Conservation (phyloP, 208 protist genomes). For the Crithidia expoeki region DNA sequence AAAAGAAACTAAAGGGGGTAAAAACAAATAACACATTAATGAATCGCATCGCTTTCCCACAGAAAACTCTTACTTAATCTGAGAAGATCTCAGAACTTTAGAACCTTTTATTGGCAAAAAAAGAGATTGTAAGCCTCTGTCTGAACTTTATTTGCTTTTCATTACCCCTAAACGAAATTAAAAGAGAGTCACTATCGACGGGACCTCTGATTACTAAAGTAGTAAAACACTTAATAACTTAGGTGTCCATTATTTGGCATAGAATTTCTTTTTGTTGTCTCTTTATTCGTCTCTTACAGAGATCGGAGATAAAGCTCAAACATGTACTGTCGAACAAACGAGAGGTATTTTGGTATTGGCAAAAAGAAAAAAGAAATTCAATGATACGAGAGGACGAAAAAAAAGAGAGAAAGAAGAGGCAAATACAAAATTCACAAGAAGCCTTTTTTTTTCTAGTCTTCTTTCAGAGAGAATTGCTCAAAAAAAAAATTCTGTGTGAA, state of each 20-base stretch:
- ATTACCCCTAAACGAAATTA: constrained; percentile 15
- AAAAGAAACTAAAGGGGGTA: constrained; percentile 8
- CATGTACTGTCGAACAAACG: neutral
- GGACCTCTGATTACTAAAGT: constrained; percentile 9
- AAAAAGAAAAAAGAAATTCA: constrained; percentile 18
- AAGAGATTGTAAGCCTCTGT: too few species aligned
- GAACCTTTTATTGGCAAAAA: too few species aligned
- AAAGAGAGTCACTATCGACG: constrained; percentile 14
- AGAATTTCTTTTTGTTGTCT: constrained; percentile 3
- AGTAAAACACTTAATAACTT: constrained; percentile 13
- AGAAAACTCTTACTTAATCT: too few species aligned
- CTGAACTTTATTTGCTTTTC: too few species aligned
- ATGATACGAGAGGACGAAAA: neutral
- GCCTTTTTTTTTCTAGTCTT: neutral
- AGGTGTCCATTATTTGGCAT: constrained; percentile 5
- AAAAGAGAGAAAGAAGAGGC: constrained; percentile 7
- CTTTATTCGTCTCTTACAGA: neutral
- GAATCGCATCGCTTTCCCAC: too few species aligned
- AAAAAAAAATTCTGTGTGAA: constrained; percentile 2
- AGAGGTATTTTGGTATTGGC: neutral
- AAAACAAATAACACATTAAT: too few species aligned
- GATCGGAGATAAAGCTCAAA: neutral
- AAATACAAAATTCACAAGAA: neutral
- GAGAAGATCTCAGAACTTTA: too few species aligned
- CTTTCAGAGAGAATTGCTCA: neutral